Evolutionary conservation across 176 grass and related monocot species (phyloP), one percentile per base, ranked within the genome.

Genomic region (Musa schizocarpa): DNA sequence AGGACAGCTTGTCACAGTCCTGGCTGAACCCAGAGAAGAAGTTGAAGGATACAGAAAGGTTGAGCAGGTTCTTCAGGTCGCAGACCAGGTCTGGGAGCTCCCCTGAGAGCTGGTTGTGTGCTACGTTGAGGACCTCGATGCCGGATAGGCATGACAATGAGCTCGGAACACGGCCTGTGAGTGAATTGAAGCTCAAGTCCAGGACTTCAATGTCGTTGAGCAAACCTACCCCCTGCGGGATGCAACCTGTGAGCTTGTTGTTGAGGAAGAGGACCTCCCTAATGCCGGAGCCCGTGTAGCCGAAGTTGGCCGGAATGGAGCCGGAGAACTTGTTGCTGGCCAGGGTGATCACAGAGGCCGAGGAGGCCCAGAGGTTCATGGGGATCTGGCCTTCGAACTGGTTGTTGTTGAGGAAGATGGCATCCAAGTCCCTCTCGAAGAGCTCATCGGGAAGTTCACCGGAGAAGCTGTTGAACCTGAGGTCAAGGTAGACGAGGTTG

Each of bases 391-490:
- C 94, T 2, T 83, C 84, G 56, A 98, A 93, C 80, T 77, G 86
- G 77, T 98, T 98, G 79, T 93, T 16, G 84, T 98, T 98, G 74
- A 98, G 86, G 88, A 98, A 93, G 64, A 98, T 56, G 0, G 94
- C 94, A 54, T 98, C 94, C 0, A 98, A 67, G 13, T 82, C 76
- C 76, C 93, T 98, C 59, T 80, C 56, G 82, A 98, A 98, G 1
- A 87, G 27, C 67, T 90, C 90, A 2, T 78, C 68, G 0, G 88
- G 94, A 27, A 98, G 8, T 55, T 91, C 82, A 3, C 90, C 90
- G 56, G 90, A 89, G 78, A 98, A 98, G 80, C 62, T 63, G 83
- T 98, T 98, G 83, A 98, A 93, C 16, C 94, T 83, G 59, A 98
- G 86, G 81, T 98, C 94, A 8, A 98, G 90, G 88, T 88, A 98